A percentile compares a stretch with the other conserved stretches of the same genome.
Conservation (phyloP, 495 filamentous ascomycete genomes). For the Letharia lupina region DNA sequence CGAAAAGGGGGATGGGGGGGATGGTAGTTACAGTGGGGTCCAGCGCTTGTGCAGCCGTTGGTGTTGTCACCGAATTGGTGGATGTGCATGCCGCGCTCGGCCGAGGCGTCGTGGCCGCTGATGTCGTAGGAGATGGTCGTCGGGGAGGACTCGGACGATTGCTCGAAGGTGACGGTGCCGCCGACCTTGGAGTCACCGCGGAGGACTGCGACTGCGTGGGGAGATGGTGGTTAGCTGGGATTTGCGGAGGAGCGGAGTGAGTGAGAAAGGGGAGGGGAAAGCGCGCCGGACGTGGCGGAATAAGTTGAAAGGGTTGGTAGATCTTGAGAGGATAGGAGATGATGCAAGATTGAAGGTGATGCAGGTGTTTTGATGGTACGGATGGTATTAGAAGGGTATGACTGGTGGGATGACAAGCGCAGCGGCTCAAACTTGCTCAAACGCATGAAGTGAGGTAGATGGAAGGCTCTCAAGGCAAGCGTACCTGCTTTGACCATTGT, state of each 20-base stretch:
- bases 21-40: constrained; percentile 77
- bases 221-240: constrained; percentile 5
- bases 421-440: constrained; percentile 51
- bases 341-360: too few relatives aligned
- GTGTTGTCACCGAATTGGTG: constrained; percentile 99
- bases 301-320: background rate
- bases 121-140: constrained; percentile 92
- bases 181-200: constrained; percentile 91
- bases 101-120: constrained; percentile 84
- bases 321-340: background rate
- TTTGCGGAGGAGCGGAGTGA: constrained; percentile 12
- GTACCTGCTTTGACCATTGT: constrained; percentile 96
- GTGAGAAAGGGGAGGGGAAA: constrained; percentile 12
- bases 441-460: constrained; percentile 6
- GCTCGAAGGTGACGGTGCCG: constrained; percentile 92
- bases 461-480: constrained; percentile 31
- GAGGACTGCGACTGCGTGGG: constrained; percentile 73
- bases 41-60: constrained; percentile 97
- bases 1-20: constrained; percentile 40
- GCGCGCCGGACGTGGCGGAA: constrained; percentile 6
- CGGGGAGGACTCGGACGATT: constrained; percentile 64
- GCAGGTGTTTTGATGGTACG: constrained; percentile 9
- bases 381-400: constrained; percentile 10
- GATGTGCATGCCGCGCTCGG: constrained; percentile 94
- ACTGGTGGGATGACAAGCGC: constrained; percentile 22